Percentiles rank a stretch among this genome's conserved stretches.
Conservation (phyloP, 768 basidiomycete species). For the Xerocomellus chrysenteron region DNA sequence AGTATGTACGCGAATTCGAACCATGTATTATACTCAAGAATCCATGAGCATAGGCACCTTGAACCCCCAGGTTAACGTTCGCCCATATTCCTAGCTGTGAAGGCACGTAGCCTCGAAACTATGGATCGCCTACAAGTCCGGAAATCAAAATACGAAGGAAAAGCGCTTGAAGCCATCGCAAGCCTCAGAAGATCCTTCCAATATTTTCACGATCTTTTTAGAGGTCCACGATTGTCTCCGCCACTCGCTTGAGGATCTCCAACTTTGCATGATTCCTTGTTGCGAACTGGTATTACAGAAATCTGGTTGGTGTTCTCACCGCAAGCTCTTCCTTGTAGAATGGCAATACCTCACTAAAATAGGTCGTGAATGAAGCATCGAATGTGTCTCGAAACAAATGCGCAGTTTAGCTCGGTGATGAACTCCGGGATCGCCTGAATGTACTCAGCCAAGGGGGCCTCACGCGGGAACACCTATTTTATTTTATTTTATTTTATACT, state of each 20-base stretch:
- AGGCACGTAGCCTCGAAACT: neutral
- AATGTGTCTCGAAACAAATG: neutral
- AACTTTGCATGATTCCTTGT: conserved; percentile 21
- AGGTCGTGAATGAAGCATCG: neutral
- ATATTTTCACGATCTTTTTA: conserved; percentile 21
- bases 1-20: conserved; percentile 8
- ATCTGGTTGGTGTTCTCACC: conserved; percentile 31
- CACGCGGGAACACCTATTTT: neutral
- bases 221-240: conserved; percentile 17
- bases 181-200: conserved; percentile 7
- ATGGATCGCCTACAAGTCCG: conserved; percentile 1
- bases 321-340: neutral
- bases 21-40: conserved; percentile 1
- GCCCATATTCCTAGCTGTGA: too few species aligned
- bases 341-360: conserved; percentile 10
- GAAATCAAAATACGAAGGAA: conserved; percentile 10
- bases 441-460: neutral
- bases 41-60: neutral
- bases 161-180: neutral
- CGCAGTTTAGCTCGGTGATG: conserved; percentile 36
- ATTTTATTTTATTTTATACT: too few species aligned
- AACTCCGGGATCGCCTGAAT: conserved; percentile 1
- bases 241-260: conserved; percentile 16
- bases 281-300: conserved; percentile 25
- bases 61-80: too few species aligned